Evolutionary conservation across 495 filamentous ascomycete genomes (phyloP), one percentile per base, ranked within the genome.

Genomic region (Platismatia glauca): DNA sequence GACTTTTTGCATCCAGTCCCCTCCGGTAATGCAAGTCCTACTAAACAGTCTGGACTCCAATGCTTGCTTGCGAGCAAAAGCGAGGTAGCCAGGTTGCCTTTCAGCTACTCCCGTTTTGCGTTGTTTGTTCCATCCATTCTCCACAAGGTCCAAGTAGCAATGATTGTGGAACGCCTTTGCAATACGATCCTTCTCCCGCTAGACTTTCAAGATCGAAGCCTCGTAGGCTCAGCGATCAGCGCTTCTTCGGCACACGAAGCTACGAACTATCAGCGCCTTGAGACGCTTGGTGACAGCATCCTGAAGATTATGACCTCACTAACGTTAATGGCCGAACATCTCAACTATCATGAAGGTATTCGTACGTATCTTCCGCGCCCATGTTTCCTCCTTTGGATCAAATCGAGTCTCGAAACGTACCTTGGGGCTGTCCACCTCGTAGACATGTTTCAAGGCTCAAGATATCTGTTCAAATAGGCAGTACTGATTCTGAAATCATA

Each of bases 261-360:
- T 4, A 82, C 76, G 0, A 81, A 97, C 64, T 98, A 98, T 69
- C 89, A 98, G 66, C 80, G 88, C 29, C 78, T 95, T 1, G 94
- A 98, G 71, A 96, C 95, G 68, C 77, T 97, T 0, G 94, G 94
- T 0, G 94, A 98, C 67, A 81, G 82, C 0, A 79, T 95, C 12
- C 79, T 98, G n/a, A 97, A 97, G 68, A 82, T 86, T 50, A 82
- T 82, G 29, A 82, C 86, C 0, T 86, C 85, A 6, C 72, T 88
- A 31, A 83, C 88, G 39, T 78, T 91, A 4, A 81, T 85, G 60
- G 84, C 84, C n/a, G 70, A 82, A 43, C 78, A 89, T 50, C 81
- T 81, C 0, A 75, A 79, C 15, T 95, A 83, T 81, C 89, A 88
- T 39, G 94, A 98, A 74, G 86, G 89, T 0, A 89, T 84, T 62